These are phyloP conservation scores for Citeromyces hawaiiensis DNA, from an alignment of 1,139 yeast species.

Conservation along the genomic window DNA sequence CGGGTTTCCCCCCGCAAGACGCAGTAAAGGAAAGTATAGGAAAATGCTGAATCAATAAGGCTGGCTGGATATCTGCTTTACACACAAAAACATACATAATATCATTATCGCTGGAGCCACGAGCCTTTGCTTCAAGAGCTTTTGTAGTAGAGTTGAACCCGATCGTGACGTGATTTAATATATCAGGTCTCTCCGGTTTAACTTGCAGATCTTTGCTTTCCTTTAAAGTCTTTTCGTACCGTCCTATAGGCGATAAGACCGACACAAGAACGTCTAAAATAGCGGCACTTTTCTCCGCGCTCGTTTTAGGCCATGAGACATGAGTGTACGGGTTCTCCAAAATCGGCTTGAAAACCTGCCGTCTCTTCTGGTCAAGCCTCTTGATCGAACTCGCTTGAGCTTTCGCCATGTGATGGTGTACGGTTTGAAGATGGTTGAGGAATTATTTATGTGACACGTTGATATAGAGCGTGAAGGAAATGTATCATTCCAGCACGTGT, in stretches of 20 bases:
- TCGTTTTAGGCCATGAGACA: slow-evolving; percentile 37
- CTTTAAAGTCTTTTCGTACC: slow-evolving; percentile 10
- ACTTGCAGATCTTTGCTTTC: slow-evolving; percentile 10
- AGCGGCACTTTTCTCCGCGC: slow-evolving; percentile 21
- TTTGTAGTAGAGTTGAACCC: slow-evolving; percentile 47
- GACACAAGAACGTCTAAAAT: slow-evolving; percentile 26
- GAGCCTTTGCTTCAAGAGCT: slow-evolving; percentile 34
- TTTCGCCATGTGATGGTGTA: slow-evolving; percentile 46
- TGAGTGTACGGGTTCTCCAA: slow-evolving; percentile 47
- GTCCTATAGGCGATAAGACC: slow-evolving; percentile 24
- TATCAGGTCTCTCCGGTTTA: slow-evolving; percentile 15
- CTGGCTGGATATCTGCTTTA: slow-evolving; percentile 36
- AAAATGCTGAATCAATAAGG: slow-evolving; percentile 32
- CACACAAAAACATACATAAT: slow-evolving; percentile 38
- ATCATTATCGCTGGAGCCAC: slow-evolving; percentile 6
- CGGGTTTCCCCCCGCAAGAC: slow-evolving; percentile 18
- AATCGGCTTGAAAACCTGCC: slow-evolving; percentile 46
- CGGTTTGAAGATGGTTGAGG: slow-evolving; percentile 92
- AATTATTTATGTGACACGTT: too few species aligned
- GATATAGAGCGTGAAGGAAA: too few species aligned
- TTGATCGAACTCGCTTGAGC: slow-evolving; percentile 1
- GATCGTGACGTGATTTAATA: slow-evolving; percentile 17
- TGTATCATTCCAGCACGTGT: too few species aligned
- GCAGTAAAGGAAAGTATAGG: slow-evolving; percentile 39
- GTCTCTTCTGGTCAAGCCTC: slow-evolving; percentile 24